Conservation (phyloP, 176 grass and related monocot species). For the Carex scoparia region DNA sequence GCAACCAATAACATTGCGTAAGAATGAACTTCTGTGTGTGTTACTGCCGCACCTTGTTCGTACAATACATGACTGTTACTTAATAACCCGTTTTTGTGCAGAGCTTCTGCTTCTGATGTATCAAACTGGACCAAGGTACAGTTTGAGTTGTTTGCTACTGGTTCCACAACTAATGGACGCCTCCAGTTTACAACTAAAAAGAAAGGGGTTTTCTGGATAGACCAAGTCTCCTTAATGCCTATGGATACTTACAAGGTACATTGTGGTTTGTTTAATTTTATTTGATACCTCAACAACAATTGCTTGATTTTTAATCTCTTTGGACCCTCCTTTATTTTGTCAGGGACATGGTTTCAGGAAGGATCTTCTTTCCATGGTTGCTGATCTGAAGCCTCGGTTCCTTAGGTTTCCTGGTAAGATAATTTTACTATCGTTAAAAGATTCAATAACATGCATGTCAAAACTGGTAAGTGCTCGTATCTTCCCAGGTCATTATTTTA, state of each 20-base stretch:
- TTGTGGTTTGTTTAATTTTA: background rate
- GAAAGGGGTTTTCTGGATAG: constrained; percentile 41
- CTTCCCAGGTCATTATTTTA: background rate
- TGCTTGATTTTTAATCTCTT: background rate
- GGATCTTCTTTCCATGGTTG: constrained; percentile 67
- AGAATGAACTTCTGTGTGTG: constrained; percentile 17
- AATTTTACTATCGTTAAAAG: background rate
- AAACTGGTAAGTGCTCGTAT: constrained; percentile 1
- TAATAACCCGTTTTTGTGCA: constrained; percentile 1
- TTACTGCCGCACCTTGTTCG: background rate
- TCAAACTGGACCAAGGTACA: constrained; percentile 38
- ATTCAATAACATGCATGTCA: background rate
- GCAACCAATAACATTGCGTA: constrained; percentile 53
- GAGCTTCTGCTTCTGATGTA: constrained; percentile 32
- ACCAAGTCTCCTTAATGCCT: constrained; percentile 42
- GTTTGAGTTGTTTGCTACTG: constrained; percentile 29
- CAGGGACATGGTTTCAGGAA: constrained; percentile 78
- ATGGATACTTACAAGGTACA: constrained; percentile 36
- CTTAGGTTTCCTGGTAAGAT: constrained; percentile 73
- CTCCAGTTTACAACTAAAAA: constrained; percentile 47
- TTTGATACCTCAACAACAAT: background rate
- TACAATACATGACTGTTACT: background rate
- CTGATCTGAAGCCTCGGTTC: constrained; percentile 70
- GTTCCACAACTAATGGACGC: constrained; percentile 22
- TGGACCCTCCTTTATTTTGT: background rate